These are phyloP conservation scores for Plasmodium gonderi DNA, from an alignment of 169 alveolate genomes.

Conservation along the genomic window DNA sequence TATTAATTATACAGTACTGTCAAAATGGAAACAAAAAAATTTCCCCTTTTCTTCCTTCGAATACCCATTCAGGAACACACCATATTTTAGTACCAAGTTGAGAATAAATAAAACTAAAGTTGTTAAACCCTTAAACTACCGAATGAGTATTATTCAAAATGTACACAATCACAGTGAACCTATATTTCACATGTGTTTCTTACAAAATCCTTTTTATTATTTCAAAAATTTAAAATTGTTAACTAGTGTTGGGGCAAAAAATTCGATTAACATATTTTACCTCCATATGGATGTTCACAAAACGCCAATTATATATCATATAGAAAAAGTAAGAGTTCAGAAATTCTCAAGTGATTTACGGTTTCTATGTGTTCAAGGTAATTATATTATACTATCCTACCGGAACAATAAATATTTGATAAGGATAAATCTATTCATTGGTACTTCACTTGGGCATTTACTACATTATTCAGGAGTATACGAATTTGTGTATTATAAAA, in stretches of 20 bases:
- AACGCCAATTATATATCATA: conserved; percentile 43
- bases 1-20: not conserved
- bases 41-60: not conserved
- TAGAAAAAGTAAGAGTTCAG: conserved; percentile 55
- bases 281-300: conserved; percentile 1
- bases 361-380: conserved; percentile 58
- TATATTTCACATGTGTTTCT: conserved; percentile 44
- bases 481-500: conserved; percentile 20
- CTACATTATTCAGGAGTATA: conserved; percentile 34
- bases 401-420: not conserved
- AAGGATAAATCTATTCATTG: conserved; percentile 16
- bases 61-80: not conserved
- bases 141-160: conserved; percentile 40
- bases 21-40: not conserved
- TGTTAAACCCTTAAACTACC: not conserved
- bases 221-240: conserved; percentile 26
- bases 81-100: not conserved
- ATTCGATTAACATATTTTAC: conserved; percentile 51
- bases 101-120: not conserved
- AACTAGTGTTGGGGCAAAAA: conserved; percentile 64
- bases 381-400: not conserved
- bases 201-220: conserved; percentile 31
- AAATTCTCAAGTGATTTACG: conserved; percentile 48
- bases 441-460: conserved; percentile 66
- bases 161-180: conserved; percentile 64